Evolutionary conservation across 495 filamentous ascomycete genomes (phyloP).

Genomic region (Podospora australis): DNA sequence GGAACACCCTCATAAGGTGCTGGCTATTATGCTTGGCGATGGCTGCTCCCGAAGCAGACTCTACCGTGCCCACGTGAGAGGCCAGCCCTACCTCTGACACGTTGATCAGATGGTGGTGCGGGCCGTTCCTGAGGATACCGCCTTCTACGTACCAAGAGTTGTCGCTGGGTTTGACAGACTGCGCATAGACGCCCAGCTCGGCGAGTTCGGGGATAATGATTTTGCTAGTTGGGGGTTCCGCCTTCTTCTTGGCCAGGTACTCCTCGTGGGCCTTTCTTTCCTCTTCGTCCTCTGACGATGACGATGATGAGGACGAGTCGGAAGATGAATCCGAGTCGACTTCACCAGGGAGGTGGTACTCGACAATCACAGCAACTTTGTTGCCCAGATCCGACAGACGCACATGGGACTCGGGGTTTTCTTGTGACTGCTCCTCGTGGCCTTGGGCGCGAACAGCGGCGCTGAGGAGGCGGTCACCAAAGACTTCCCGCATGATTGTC

Average conservation of each 20-base stretch:
- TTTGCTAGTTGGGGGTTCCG: slow-evolving; percentile 19
- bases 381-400: slow-evolving; percentile 40
- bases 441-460: slow-evolving; percentile 38
- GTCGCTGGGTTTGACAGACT: slow-evolving; percentile 49
- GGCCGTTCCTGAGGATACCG: slow-evolving; percentile 32
- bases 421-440: slow-evolving; percentile 32
- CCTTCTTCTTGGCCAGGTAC: slow-evolving; percentile 38
- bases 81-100: slow-evolving; percentile 46
- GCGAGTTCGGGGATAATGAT: slow-evolving; percentile 49
- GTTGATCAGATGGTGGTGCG: slow-evolving; percentile 53
- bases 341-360: slow-evolving; percentile 47
- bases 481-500: slow-evolving; percentile 50
- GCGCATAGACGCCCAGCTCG: slow-evolving; percentile 49
- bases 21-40: slow-evolving; percentile 45
- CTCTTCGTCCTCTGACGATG: slow-evolving; percentile 35
- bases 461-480: slow-evolving; percentile 43
- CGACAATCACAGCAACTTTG: slow-evolving; percentile 51
- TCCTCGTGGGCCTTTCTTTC: slow-evolving; percentile 30
- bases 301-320: slow-evolving; percentile 19
- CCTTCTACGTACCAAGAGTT: slow-evolving; percentile 41
- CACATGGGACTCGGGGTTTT: slow-evolving; percentile 31
- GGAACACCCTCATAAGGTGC: slow-evolving; percentile 51
- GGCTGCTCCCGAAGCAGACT: slow-evolving; percentile 16
- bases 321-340: slow-evolving; percentile 19
- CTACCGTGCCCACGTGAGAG: slow-evolving; percentile 29